phyloP scores from a whole-genome alignment of 768 basidiomycete species.

The Clathrus columnatus region DNA sequence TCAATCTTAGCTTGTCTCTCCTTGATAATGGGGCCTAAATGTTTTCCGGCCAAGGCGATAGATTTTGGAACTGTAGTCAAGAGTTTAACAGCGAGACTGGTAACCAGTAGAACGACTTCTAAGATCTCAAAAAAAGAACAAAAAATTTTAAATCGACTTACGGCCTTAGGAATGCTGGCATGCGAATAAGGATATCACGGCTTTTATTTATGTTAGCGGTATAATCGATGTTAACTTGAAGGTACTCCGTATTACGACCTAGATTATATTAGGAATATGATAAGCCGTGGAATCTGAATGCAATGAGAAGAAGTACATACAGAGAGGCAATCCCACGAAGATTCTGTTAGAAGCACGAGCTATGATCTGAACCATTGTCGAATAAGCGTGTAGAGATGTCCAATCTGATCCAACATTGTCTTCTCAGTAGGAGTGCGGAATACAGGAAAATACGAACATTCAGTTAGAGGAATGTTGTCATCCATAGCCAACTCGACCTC shows the following conservation, averaged over 20 bases:
- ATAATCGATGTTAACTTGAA: slow-evolving; percentile 1
- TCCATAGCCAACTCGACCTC: slow-evolving; percentile 35
- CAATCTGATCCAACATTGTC: slow-evolving; percentile 17
- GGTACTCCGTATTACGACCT: slow-evolving; percentile 17
- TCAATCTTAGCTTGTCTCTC: slow-evolving; percentile 24
- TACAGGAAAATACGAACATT: slow-evolving; percentile 6
- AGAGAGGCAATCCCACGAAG: slow-evolving; percentile 11
- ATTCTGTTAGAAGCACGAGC: slow-evolving; percentile 8
- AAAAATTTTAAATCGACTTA: not conserved
- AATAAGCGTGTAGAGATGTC: slow-evolving; percentile 23
- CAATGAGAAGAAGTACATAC: not conserved
- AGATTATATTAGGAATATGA: not conserved
- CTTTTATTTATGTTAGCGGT: not conserved
- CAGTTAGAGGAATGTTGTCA: slow-evolving; percentile 26
- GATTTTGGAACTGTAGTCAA: not conserved
- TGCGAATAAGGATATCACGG: not conserved
- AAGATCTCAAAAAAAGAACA: not conserved
- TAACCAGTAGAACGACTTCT: not conserved
- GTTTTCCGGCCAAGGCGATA: slow-evolving; percentile 13
- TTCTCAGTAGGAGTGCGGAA: not conserved
- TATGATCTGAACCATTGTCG: slow-evolving; percentile 17
- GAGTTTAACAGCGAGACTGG: not conserved
- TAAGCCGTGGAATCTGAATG: not conserved
- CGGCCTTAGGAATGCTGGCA: slow-evolving; percentile 11
- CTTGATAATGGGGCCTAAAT: slow-evolving; percentile 25